Percentiles rank a stretch among this genome's conserved stretches.
Conservation (phyloP, 768 basidiomycete genomes). For the Pilatotrama ljubarskyi region DNA sequence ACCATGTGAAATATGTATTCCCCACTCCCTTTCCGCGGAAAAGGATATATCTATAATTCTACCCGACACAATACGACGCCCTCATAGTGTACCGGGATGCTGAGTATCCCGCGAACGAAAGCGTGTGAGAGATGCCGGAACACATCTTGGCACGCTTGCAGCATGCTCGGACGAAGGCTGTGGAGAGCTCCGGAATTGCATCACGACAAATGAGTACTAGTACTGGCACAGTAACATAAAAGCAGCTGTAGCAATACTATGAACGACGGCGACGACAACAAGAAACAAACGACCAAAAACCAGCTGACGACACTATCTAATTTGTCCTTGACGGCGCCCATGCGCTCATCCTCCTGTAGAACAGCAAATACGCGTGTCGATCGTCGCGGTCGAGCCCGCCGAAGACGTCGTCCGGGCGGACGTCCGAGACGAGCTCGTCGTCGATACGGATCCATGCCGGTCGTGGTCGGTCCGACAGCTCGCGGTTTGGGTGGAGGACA, state of each 20-base stretch:
- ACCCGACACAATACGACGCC: neutral
- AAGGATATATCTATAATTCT: constrained; percentile 2
- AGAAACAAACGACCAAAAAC: neutral
- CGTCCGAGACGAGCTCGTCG: constrained; percentile 83
- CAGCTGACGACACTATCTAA: neutral
- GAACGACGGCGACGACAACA: constrained; percentile 6
- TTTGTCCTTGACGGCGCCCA: constrained; percentile 23
- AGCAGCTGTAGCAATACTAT: constrained; percentile 17
- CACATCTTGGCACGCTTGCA: no score
- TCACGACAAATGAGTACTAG: constrained; percentile 14
- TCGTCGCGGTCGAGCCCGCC: constrained; percentile 50
- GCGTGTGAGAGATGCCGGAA: no score
- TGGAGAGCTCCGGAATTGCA: constrained; percentile 5
- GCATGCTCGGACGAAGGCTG: neutral
- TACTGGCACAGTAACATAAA: constrained; percentile 23
- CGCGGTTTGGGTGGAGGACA: constrained; percentile 74
- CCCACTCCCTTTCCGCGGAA: neutral
- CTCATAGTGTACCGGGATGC: neutral
- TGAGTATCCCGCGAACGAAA: neutral
- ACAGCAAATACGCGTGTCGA: constrained; percentile 84
- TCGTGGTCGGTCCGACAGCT: constrained; percentile 42
- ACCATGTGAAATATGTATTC: constrained; percentile 18
- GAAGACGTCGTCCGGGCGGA: constrained; percentile 75
- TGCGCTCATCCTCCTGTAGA: constrained; percentile 65
- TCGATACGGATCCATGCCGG: constrained; percentile 93